Base-by-base conservation (phyloP, 768 basidiomycete species). In the Agaricus subrufescens region DNA sequence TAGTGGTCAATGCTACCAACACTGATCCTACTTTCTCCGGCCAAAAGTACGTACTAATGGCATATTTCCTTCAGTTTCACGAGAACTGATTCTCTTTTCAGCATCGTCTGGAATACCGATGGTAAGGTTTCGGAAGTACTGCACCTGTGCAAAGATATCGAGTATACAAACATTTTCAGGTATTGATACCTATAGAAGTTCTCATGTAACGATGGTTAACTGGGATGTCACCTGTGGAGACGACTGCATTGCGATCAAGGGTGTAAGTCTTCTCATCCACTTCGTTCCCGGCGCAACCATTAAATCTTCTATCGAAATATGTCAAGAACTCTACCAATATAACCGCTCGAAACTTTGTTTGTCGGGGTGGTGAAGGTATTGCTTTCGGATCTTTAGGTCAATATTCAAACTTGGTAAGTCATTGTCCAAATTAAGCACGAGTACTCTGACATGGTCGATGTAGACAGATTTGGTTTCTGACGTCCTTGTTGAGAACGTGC, bases 141-240 rank as follows among this genome's bases (percentile, higher is more conserved):
- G 30, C 23, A 11, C 29, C 39, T 37, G 4, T 29, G n/a, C 25
- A 29, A 9, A 5, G 6, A 14, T 12, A 4, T 37, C 12, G 43
- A 11, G 38, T 27, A 12, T 38, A 15, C 27, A 34, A 11, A 11
- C 4, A 8, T 44, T 34, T 7, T 19, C 27, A 81, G 80, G 81
- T 1, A 81, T 82, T 51, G 72, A 83, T 63, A 84, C 80, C 0
- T 85, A 78, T 59, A 72, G 81, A 30, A 80, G 79, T 56, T 73
- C 80, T 57, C 62, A 68, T 4, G 65, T 85, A 34, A 66, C 74
- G 2, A 61, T 85, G 56, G 58, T 76, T 38, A 81, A 84, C 62
- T 84, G 77, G 78, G 82, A 84, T 66, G 71, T 84, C 15, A 84
- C 82, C n/a, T 80, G 76, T 52, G 82, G 83, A 15, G 84, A 84